phyloP scores from a whole-genome alignment of 2,329 filamentous ascomycete genomes.

The Alternaria conjuncta region DNA sequence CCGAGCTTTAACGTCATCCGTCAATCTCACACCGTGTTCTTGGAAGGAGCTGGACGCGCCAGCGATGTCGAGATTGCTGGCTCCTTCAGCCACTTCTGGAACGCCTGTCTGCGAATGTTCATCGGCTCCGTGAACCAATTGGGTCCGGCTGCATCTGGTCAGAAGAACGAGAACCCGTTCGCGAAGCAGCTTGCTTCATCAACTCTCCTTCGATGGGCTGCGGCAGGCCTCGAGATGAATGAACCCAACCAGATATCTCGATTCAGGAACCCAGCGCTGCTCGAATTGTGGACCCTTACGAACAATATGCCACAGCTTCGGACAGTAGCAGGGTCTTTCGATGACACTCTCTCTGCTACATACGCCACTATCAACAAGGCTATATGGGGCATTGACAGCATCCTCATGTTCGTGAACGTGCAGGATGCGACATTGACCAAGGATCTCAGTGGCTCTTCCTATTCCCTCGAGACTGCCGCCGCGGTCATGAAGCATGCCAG shows the following conservation, averaged over 20 bases:
- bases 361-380: too few relatives aligned
- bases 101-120: neutral
- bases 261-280: neutral
- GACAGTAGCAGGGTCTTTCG: neutral
- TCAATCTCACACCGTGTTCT: neutral
- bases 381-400: too few relatives aligned
- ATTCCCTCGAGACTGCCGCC: too few relatives aligned
- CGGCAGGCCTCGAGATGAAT: neutral
- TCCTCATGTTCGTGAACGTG: too few relatives aligned
- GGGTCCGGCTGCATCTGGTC: neutral
- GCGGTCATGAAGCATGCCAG: too few relatives aligned
- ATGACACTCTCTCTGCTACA: neutral
- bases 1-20: neutral
- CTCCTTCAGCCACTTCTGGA: neutral
- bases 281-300: neutral
- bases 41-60: neutral
- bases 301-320: neutral
- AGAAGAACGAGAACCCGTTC: neutral
- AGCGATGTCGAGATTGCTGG: neutral
- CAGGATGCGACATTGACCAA: too few relatives aligned
- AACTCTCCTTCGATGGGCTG: neutral
- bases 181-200: neutral
- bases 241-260: neutral
- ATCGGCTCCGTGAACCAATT: neutral
- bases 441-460: too few relatives aligned